phyloP scores from a whole-genome alignment of 768 basidiomycete species.

The Lyophyllum atratum region DNA sequence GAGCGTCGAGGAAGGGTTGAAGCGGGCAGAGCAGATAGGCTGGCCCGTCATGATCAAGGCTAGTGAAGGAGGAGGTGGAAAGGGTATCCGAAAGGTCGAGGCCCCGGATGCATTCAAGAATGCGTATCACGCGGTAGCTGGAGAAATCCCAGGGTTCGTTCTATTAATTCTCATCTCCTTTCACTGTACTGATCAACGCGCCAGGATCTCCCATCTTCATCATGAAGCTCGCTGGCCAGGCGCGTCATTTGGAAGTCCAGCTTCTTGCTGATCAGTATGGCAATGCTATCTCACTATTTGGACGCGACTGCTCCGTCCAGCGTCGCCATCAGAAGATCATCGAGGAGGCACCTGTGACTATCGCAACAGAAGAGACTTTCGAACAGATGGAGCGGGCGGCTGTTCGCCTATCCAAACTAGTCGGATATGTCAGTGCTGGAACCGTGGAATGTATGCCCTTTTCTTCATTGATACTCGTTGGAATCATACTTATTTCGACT shows the following conservation, averaged over 20 bases:
- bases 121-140: slow-evolving; percentile 88
- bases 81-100: slow-evolving; percentile 97
- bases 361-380: slow-evolving; percentile 88
- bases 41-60: slow-evolving; percentile 99
- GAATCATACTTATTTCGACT: slow-evolving; percentile 2
- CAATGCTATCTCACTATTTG: slow-evolving; percentile 97
- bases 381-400: slow-evolving; percentile 99
- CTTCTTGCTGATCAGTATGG: slow-evolving; percentile 99
- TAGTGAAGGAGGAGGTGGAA: slow-evolving; percentile 97
- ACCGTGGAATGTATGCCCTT: slow-evolving; percentile 87
- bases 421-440: slow-evolving; percentile 98
- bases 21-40: slow-evolving; percentile 84
- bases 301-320: slow-evolving; percentile 99
- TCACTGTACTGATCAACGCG: slow-evolving; percentile 11
- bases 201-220: slow-evolving; percentile 97
- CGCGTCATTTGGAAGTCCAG: slow-evolving; percentile 97
- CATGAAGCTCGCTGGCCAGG: slow-evolving; percentile 99
- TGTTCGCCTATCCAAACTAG: slow-evolving; percentile 97
- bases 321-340: slow-evolving; percentile 99
- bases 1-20: slow-evolving; percentile 83
- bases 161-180: slow-evolving; percentile 7
- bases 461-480: slow-evolving; percentile 8
- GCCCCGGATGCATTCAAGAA: slow-evolving; percentile 87
- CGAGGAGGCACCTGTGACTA: slow-evolving; percentile 98
- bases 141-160: slow-evolving; percentile 92